Evolutionary conservation across 768 basidiomycete species (phyloP).

Genomic region (Pisolithus microcarpus): DNA sequence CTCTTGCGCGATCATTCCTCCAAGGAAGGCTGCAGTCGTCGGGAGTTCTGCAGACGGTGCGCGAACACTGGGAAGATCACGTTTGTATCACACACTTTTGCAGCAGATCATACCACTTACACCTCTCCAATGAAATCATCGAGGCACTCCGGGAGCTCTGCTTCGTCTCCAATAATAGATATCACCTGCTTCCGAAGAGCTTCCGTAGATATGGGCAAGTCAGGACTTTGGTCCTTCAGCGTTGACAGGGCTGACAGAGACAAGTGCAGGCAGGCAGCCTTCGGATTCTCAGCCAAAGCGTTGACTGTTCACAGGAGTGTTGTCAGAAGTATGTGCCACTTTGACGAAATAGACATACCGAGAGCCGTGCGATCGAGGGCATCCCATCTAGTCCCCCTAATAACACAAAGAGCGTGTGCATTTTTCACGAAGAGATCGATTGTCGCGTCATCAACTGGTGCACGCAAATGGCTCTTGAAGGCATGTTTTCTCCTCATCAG

Average conservation of each 20-base stretch:
- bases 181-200: slow-evolving; percentile 46
- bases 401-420: slow-evolving; percentile 60
- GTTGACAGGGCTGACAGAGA: slow-evolving; percentile 56
- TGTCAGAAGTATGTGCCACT: not conserved
- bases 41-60: slow-evolving; percentile 82
- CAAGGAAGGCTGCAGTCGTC: slow-evolving; percentile 88
- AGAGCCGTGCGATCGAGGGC: slow-evolving; percentile 44
- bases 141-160: slow-evolving; percentile 48
- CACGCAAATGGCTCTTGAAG: slow-evolving; percentile 44
- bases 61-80: slow-evolving; percentile 46
- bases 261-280: slow-evolving; percentile 62
- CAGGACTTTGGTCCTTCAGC: slow-evolving; percentile 21
- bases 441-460: slow-evolving; percentile 41
- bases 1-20: slow-evolving; percentile 93
- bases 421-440: slow-evolving; percentile 77
- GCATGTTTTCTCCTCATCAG: slow-evolving; percentile 59
- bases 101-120: slow-evolving; percentile 39
- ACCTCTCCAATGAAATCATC: slow-evolving; percentile 66
- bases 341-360: slow-evolving; percentile 29
- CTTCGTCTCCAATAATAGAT: slow-evolving; percentile 41
- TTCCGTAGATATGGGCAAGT: slow-evolving; percentile 39
- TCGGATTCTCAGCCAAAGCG: slow-evolving; percentile 37
- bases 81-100: not conserved
- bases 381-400: slow-evolving; percentile 60
- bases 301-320: slow-evolving; percentile 28